These are phyloP conservation scores for Aphanomyces astaci DNA, from an alignment of 352 stramenopile species.

Conservation along the genomic window DNA sequence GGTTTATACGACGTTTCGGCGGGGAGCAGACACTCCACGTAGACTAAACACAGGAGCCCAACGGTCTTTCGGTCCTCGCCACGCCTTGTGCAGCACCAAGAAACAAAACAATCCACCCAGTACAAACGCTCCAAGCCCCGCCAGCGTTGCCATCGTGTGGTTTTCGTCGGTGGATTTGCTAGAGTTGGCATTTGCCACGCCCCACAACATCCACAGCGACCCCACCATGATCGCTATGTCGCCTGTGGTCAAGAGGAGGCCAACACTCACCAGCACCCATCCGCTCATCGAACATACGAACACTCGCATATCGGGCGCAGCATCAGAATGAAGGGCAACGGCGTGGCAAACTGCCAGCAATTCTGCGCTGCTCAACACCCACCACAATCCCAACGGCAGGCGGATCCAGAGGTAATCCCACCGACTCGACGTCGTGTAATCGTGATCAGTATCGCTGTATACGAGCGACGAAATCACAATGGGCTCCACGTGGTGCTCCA, in stretches of 20 bases:
- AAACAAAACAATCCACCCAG: neutral
- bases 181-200: neutral
- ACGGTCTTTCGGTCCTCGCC: neutral
- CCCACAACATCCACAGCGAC: neutral
- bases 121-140: neutral
- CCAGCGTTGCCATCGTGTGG: neutral
- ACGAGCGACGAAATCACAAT: neutral
- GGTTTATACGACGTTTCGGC: neutral
- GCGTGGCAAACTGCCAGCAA: neutral
- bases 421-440: neutral
- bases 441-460: neutral
- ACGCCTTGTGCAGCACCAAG: conserved; percentile 1
- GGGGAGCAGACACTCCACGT: neutral
- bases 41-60: neutral
- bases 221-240: neutral
- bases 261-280: neutral
- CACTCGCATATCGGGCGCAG: neutral
- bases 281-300: neutral
- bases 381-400: neutral
- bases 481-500: neutral
- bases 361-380: neutral
- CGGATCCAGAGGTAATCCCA: neutral
- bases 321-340: neutral
- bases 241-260: neutral
- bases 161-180: neutral